phyloP scores from a whole-genome alignment of 176 grass and related monocot genomes.

The Chloris gayana region DNA sequence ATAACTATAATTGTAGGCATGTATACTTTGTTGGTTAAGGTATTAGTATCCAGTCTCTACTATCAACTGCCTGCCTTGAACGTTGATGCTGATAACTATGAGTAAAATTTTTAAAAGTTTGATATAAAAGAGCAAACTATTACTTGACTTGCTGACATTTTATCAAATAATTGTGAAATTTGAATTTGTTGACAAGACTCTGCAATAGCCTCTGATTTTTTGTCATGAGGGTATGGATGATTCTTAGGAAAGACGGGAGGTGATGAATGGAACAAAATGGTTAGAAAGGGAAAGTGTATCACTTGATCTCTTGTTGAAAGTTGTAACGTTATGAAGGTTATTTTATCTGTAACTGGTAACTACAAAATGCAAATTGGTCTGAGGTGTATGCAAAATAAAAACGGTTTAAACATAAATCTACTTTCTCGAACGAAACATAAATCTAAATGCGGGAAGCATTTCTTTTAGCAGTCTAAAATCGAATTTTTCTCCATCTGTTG shows the following conservation, averaged over 20 bases:
- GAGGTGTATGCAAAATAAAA: not conserved
- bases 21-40: slow-evolving; percentile 22
- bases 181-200: not conserved
- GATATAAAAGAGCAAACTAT: slow-evolving; percentile 11
- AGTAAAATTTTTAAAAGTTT: slow-evolving; percentile 24
- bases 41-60: not conserved
- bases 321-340: not conserved
- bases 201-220: not conserved
- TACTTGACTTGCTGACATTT: slow-evolving; percentile 1
- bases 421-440: not conserved
- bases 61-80: not conserved
- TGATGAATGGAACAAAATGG: too few species aligned
- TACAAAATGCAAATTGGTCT: not conserved
- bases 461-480: not conserved
- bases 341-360: not conserved
- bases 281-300: not conserved
- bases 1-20: slow-evolving; percentile 9
- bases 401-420: not conserved
- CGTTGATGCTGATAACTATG: not conserved
- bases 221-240: not conserved
- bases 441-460: not conserved
- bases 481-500: not conserved
- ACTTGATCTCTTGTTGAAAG: not conserved
- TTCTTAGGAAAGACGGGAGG: slow-evolving; percentile 33
- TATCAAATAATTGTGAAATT: not conserved